Base-by-base conservation (phyloP, 1,284 basidiomycete genomes). In the Inonotus obliquus region DNA sequence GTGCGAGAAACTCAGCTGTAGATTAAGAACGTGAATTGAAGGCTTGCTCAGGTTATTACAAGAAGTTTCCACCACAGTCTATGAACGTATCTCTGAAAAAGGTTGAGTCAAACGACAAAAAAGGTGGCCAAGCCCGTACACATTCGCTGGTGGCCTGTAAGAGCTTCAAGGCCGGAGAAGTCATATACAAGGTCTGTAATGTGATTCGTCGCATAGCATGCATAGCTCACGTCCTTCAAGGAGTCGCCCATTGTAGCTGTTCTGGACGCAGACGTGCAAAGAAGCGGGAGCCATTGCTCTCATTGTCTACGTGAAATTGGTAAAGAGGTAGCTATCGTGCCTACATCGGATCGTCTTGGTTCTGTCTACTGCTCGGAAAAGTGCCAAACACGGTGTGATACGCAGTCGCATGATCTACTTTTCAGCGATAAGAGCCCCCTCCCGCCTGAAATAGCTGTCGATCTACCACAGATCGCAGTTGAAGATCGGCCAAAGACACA, bases 301-400 rank as follows among this genome's bases (percentile, higher is more conserved):
- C 83, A 89, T 67, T 92, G 90, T 70, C 75, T 92, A 66, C 81
- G 85, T 49, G 66, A 71, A 53, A 77, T 91, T 57, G 70, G 81
- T 53, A 70, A 77, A 32, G 76, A 71, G 57, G 71, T 72, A 54
- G 74, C 79, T 13, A 71, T 88, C 60, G 72, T 71, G 61, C 73
- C 78, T 4, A 74, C 80, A 4, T 72, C 72, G 32, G 84, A 86
- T 66, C 79, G 80, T 29, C 77, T 89, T 54, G 68, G 74, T 37
- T 80, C 85, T 11, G 78, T 79, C 0, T 92, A 88, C 74, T 92
- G 90, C 73, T 92, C 91, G 10, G 77, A 80, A 66, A 79, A 80
- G 11, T 92, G 91, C 69, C 80, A 84, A 65, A 63, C 74, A 35
- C 75, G 79, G 48, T 77, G 83, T 41, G 82, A 81, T 67, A 68